Evolutionary conservation across 1,284 basidiomycete genomes (phyloP).

Genomic region (Cutaneotrichosporon sp.): DNA sequence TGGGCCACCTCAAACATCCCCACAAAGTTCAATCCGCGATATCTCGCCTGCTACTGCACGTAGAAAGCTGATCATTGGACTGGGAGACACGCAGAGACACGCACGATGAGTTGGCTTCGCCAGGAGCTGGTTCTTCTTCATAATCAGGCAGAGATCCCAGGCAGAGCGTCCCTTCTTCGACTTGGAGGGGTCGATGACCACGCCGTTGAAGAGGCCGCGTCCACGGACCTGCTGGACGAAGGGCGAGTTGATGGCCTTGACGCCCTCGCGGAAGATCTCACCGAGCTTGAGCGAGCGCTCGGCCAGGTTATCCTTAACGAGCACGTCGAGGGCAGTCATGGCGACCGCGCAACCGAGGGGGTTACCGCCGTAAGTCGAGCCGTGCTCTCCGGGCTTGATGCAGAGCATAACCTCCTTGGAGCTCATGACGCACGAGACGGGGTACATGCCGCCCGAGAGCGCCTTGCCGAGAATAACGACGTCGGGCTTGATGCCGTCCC

Average conservation of each 20-base stretch:
- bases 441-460: slow-evolving; percentile 92
- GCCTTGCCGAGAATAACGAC: slow-evolving; percentile 94
- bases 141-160: slow-evolving; percentile 91
- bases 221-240: slow-evolving; percentile 76
- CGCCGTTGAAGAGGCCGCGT: slow-evolving; percentile 85
- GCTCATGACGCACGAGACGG: slow-evolving; percentile 91
- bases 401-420: slow-evolving; percentile 89
- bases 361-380: slow-evolving; percentile 95
- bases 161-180: slow-evolving; percentile 77
- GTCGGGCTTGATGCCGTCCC: slow-evolving; percentile 87
- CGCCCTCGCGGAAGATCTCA: slow-evolving; percentile 71
- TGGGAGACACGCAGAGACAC: not conserved
- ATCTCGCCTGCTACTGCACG: too few species aligned
- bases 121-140: slow-evolving; percentile 76
- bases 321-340: slow-evolving; percentile 83
- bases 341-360: slow-evolving; percentile 94
- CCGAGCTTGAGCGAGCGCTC: slow-evolving; percentile 78
- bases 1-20: too few species aligned
- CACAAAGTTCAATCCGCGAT: too few species aligned
- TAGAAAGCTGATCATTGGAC: too few species aligned
- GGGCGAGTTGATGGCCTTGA: slow-evolving; percentile 68
- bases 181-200: slow-evolving; percentile 86
- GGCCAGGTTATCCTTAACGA: slow-evolving; percentile 81
- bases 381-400: slow-evolving; percentile 96
- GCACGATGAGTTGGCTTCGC: slow-evolving; percentile 94